Percentiles rank a stretch among this genome's conserved stretches.
These are phyloP conservation scores for Chalara sp. DNA, from an alignment of 2,329 filamentous ascomycete genomes.

Conservation along the genomic window DNA sequence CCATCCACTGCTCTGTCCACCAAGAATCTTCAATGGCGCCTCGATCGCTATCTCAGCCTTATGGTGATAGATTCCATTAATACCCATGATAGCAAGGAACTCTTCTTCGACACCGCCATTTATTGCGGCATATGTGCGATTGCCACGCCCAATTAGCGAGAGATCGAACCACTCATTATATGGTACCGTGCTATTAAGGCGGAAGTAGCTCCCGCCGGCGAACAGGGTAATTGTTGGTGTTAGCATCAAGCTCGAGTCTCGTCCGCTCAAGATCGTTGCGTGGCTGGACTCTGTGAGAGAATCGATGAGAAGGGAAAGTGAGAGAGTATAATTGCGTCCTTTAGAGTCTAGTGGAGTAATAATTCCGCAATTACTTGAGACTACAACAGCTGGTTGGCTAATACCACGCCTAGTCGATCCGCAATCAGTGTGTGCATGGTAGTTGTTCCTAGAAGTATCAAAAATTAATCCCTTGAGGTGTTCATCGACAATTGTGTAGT, in stretches of 20 bases:
- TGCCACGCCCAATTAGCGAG: constrained; percentile 28
- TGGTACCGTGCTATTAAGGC: constrained; percentile 34
- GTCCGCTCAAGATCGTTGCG: too few relatives aligned
- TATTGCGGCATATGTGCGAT: constrained; percentile 28
- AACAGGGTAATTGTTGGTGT: constrained; percentile 30
- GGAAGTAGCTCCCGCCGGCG: constrained; percentile 31
- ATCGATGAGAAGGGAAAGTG: neutral
- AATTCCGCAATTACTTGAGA: too few relatives aligned
- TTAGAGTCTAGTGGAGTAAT: neutral
- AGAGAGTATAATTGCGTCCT: neutral
- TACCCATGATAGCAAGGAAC: constrained; percentile 15
- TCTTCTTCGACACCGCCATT: constrained; percentile 11
- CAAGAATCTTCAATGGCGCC: too few relatives aligned
- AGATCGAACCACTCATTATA: constrained; percentile 30
- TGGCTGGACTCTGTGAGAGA: too few relatives aligned
- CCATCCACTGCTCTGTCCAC: too few relatives aligned
- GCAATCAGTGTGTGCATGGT: neutral
- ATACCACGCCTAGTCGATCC: neutral
- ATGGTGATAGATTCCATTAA: too few relatives aligned
- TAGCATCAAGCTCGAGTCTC: too few relatives aligned
- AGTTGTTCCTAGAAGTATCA: neutral
- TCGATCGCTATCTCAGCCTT: too few relatives aligned
- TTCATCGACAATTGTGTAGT: neutral
- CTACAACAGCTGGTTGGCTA: too few relatives aligned
- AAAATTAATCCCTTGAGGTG: neutral